Evolutionary conservation across 148 eudicot species (phyloP).

Genomic region (Rhododendron griersonianum): DNA sequence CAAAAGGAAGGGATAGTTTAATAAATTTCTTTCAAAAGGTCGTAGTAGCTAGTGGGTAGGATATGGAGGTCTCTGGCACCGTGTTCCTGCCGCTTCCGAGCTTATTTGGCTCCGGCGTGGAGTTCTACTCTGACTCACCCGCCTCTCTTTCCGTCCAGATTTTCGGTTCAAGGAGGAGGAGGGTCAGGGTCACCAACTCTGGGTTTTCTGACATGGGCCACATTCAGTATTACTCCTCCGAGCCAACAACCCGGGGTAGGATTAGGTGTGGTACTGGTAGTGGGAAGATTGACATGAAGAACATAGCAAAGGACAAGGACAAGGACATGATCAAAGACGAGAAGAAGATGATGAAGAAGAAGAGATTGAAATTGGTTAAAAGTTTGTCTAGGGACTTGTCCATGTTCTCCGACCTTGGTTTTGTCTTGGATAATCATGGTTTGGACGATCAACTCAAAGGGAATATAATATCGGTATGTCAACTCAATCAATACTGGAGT

Average conservation of each 20-base stretch:
- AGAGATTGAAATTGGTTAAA: constrained; percentile 48
- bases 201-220: constrained; percentile 29
- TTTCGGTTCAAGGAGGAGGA: not conserved
- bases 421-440: constrained; percentile 29
- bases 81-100: constrained; percentile 5
- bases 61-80: constrained; percentile 30
- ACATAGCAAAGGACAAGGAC: constrained; percentile 14
- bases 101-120: constrained; percentile 5
- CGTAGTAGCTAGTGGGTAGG: not conserved
- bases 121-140: not conserved
- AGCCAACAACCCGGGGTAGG: not conserved
- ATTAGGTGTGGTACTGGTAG: constrained; percentile 9
- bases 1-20: not conserved
- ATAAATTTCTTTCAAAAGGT: not conserved
- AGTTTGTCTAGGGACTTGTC: constrained; percentile 40
- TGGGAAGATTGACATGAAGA: constrained; percentile 9
- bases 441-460: constrained; percentile 20
- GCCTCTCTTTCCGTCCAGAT: not conserved
- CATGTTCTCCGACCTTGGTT: constrained; percentile 40
- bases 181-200: constrained; percentile 19
- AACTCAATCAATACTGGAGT: not conserved
- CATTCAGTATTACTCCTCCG: constrained; percentile 31
- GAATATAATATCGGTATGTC: constrained; percentile 42
- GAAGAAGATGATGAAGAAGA: constrained; percentile 34
- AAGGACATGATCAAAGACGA: not conserved